A percentile compares a stretch with the other conserved stretches of the same genome.
phyloP scores from a whole-genome alignment of 2,329 filamentous ascomycete genomes.

The Botryosphaeria agaves region DNA sequence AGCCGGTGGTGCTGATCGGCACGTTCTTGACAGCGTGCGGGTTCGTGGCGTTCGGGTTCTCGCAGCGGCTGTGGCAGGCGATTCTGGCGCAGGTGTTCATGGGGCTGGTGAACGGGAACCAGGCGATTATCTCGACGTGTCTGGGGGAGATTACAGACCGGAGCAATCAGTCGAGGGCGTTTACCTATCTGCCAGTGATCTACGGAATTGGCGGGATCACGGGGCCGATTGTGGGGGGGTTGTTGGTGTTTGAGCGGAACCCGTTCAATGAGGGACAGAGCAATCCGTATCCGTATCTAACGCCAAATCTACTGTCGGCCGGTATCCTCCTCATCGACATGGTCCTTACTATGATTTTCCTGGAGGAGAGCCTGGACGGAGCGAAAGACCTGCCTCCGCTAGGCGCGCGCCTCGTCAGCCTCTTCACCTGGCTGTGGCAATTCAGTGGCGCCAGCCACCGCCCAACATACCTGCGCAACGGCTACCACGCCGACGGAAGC shows the following conservation, averaged over 20 bases:
- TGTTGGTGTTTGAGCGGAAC: conserved; percentile 51
- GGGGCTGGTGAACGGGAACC: conserved; percentile 90
- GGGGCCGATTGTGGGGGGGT: conserved; percentile 75
- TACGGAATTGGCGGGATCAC: conserved; percentile 91
- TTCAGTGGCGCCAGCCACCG: conserved; percentile 41
- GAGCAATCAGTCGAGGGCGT: conserved; percentile 83
- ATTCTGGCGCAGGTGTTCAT: conserved; percentile 74
- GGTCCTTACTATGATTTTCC: conserved; percentile 55
- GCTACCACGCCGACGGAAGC: conserved; percentile 3
- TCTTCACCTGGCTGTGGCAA: conserved; percentile 55
- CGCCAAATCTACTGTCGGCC: conserved; percentile 67
- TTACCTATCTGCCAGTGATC: conserved; percentile 89
- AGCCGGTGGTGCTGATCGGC: conserved; percentile 66
- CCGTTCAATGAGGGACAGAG: conserved; percentile 33
- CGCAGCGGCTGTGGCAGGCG: conserved; percentile 65
- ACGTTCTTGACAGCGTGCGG: conserved; percentile 68
- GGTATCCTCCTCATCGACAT: conserved; percentile 56
- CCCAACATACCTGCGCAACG: conserved; percentile 37
- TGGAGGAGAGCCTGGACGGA: conserved; percentile 72
- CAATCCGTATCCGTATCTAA: conserved; percentile 62
- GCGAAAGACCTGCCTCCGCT: conserved; percentile 43
- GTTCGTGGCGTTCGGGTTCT: conserved; percentile 79
- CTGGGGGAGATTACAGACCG: conserved; percentile 89
- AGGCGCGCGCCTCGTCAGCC: conserved; percentile 35
- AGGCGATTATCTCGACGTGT: conserved; percentile 83